phyloP scores from a whole-genome alignment of 768 basidiomycete genomes.

The Pulveroboletus ravenelii region DNA sequence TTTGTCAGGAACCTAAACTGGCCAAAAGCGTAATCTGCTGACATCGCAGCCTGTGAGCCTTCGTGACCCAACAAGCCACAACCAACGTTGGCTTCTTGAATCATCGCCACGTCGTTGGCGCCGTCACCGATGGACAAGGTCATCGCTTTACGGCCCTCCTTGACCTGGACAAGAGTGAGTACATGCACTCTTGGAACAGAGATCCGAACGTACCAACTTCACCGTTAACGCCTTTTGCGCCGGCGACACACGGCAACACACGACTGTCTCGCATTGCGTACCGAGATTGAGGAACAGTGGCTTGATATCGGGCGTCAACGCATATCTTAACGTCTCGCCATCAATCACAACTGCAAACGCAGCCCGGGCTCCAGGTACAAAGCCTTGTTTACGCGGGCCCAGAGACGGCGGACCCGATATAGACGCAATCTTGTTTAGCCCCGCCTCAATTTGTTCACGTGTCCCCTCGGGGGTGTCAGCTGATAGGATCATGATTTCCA shows the following conservation, averaged over 20 bases:
- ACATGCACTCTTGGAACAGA: background rate
- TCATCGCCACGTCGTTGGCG: slow-evolving; percentile 99
- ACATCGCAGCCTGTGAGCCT: slow-evolving; percentile 98
- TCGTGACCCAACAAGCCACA: slow-evolving; percentile 92
- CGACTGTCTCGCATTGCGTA: slow-evolving; percentile 96
- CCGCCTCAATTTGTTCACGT: slow-evolving; percentile 84
- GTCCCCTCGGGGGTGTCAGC: slow-evolving; percentile 73
- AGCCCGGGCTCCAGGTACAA: slow-evolving; percentile 57
- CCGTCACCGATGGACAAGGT: slow-evolving; percentile 95
- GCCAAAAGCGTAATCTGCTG: slow-evolving; percentile 96
- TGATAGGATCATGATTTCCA: slow-evolving; percentile 97
- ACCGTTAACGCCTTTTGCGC: slow-evolving; percentile 98
- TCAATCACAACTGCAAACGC: slow-evolving; percentile 95
- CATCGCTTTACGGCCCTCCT: slow-evolving; percentile 94
- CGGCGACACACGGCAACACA: slow-evolving; percentile 96
- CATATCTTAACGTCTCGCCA: slow-evolving; percentile 85
- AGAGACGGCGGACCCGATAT: slow-evolving; percentile 70
- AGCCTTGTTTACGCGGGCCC: slow-evolving; percentile 59
- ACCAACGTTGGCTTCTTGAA: slow-evolving; percentile 98
- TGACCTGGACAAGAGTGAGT: slow-evolving; percentile 53
- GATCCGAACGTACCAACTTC: slow-evolving; percentile 58
- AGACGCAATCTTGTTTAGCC: slow-evolving; percentile 90
- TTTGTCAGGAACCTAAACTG: slow-evolving; percentile 95
- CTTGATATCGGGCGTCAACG: slow-evolving; percentile 73
- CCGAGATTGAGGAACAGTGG: slow-evolving; percentile 85